phyloP scores from a whole-genome alignment of 2,329 filamentous ascomycete genomes.

The Aureobasidium zeae region DNA sequence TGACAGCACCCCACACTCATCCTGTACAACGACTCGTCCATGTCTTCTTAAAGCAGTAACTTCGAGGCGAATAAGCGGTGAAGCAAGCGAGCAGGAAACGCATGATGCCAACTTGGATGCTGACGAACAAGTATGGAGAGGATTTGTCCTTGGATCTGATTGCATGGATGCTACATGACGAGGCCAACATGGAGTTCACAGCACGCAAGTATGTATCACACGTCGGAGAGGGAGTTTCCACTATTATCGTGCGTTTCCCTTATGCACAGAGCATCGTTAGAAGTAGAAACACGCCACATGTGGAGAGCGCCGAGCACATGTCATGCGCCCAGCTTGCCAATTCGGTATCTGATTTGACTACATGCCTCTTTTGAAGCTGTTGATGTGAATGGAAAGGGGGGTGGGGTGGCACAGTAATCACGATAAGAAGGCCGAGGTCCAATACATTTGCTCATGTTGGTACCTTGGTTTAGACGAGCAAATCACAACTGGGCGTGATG shows the following conservation, averaged over 20 bases:
- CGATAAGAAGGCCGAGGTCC: not conserved
- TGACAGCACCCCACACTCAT: conserved; percentile 11
- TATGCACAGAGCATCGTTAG: too few species aligned
- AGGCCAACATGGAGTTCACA: too few species aligned
- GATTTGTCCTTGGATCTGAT: conserved; percentile 5
- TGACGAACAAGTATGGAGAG: conserved; percentile 3
- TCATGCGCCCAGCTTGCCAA: too few species aligned
- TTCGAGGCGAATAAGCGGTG: conserved; percentile 1
- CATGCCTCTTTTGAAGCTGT: not conserved
- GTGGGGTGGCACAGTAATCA: not conserved
- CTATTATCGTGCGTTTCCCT: too few species aligned
- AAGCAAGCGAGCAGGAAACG: not conserved
- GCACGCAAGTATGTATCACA: too few species aligned
- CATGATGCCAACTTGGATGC: not conserved
- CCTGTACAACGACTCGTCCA: conserved; percentile 3
- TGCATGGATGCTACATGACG: not conserved
- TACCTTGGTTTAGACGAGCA: not conserved
- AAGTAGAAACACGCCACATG: too few species aligned
- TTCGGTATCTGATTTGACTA: too few species aligned
- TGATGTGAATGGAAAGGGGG: not conserved
- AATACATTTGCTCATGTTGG: not conserved
- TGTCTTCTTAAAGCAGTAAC: conserved; percentile 5
- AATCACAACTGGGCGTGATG: not conserved
- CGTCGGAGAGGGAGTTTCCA: too few species aligned
- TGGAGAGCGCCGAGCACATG: too few species aligned